phyloP scores from a whole-genome alignment of 306 rosid genomes.

The Quercus dentata region DNA sequence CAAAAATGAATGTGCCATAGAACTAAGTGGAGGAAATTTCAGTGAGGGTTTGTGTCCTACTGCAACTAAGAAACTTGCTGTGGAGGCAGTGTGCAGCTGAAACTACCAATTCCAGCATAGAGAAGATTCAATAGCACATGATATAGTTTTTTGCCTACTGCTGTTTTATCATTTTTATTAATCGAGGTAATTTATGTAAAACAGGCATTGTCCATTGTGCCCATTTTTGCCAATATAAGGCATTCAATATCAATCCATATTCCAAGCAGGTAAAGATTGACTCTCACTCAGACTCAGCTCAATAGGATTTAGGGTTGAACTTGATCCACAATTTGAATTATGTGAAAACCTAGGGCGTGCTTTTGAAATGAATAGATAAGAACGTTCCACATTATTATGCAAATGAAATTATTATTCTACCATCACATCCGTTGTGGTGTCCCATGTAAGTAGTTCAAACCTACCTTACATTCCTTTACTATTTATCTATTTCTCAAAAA shows the following conservation, averaged over 20 bases:
- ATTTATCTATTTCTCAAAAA: too few relatives aligned
- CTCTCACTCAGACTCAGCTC: background rate
- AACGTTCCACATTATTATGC: background rate
- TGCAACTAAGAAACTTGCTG: constrained; percentile 68
- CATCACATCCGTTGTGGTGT: too few relatives aligned
- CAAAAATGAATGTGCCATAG: constrained; percentile 55
- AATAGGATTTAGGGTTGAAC: background rate
- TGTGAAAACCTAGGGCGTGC: background rate
- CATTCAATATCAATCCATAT: background rate
- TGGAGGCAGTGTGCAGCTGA: constrained; percentile 71
- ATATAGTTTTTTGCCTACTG: background rate
- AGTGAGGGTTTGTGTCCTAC: constrained; percentile 40
- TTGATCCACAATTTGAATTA: background rate
- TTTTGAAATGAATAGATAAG: background rate
- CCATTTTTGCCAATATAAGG: background rate
- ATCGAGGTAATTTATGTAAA: too few relatives aligned
- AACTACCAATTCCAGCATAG: background rate
- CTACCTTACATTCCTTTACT: too few relatives aligned
- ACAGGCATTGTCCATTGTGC: background rate
- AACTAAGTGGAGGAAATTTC: constrained; percentile 54
- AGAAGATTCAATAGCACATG: background rate
- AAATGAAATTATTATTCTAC: background rate
- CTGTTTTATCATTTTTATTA: background rate
- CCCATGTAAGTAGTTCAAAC: too few relatives aligned
- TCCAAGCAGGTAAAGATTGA: background rate